Evolutionary conservation across 345 rosid genomes (phyloP), one percentile per base, ranked within the genome.

Genomic region (Salix brachista): DNA sequence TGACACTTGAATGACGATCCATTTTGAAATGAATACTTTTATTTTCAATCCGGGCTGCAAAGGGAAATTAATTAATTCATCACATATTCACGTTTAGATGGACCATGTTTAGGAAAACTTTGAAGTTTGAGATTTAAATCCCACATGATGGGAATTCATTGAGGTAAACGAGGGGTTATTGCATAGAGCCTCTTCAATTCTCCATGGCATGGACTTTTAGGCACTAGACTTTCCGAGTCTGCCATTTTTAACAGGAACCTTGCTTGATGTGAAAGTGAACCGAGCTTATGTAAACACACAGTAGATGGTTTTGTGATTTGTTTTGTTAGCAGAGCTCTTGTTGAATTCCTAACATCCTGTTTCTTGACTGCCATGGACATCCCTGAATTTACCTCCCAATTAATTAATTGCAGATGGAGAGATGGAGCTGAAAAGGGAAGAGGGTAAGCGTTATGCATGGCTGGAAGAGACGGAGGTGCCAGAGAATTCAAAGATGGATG

Each of bases 391-490:
- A 32, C 60, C 11, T 71, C 39, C 32, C 21, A 48, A 54, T 48
- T 48, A 36, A 12, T 5, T 65, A 21, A 80, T 5, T 87, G 89
- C 84, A 87, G 93, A 70, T 79, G 88, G 73, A 34, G 87, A 81
- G 62, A 69, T 13, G 1, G 30, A 25, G 48, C 32, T 56, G 54
- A 64, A 18, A 42, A 39, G 26, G 54, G 85, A 83, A 48, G 90
- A 83, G 4, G 83, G 84, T 0, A 75, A 54, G 0, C 0, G 39
- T 2, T 80, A 75, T 37, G 82, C 83, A 30, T 90, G 91, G 89
- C 64, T 91, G 78, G 87, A 90, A 83, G 94, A 91, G 85, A 88
- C 81, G 8, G 91, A 83, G n/a, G 21, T 78, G 78, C 92, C 94
- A 2, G 87, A 84, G 80, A 73, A 80, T 71, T 84, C 87, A 48